phyloP scores from a whole-genome alignment of 768 basidiomycete species.

The Lyophyllum semitale region DNA sequence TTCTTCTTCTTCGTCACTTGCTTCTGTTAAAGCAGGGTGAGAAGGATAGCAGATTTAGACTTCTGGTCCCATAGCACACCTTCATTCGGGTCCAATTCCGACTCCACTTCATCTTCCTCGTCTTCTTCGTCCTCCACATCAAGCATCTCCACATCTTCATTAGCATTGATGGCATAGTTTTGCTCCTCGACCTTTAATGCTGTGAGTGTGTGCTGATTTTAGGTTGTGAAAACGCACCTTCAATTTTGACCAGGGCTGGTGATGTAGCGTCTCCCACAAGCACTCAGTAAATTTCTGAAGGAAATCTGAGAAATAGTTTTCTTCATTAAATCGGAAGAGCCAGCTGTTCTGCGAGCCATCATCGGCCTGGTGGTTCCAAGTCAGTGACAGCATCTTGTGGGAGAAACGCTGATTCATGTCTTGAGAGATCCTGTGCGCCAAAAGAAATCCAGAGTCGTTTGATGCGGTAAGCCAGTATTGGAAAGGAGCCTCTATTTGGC shows the following conservation, averaged over 20 bases:
- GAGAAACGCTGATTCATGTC: constrained; percentile 78
- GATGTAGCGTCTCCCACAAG: constrained; percentile 82
- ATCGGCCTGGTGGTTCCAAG: constrained; percentile 81
- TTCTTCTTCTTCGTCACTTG: constrained; percentile 39
- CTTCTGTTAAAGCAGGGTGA: constrained; percentile 30
- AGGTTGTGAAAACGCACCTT: constrained; percentile 51
- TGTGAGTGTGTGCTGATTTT: neutral
- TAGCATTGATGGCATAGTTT: constrained; percentile 75
- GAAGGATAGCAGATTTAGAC: neutral
- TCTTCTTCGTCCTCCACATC: constrained; percentile 75
- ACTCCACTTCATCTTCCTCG: constrained; percentile 76
- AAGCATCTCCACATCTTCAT: constrained; percentile 88
- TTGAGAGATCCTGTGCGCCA: constrained; percentile 64
- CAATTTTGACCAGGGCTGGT: constrained; percentile 73
- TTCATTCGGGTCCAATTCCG: constrained; percentile 65
- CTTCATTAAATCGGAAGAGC: constrained; percentile 73
- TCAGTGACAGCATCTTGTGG: constrained; percentile 66
- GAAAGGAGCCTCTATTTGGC: constrained; percentile 45
- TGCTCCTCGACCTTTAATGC: constrained; percentile 74
- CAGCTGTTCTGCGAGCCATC: constrained; percentile 67
- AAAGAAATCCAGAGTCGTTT: constrained; percentile 45
- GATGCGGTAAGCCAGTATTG: constrained; percentile 63
- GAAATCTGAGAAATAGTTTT: constrained; percentile 62
- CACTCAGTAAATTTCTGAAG: constrained; percentile 65
- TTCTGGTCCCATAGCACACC: constrained; percentile 38